phyloP scores from a whole-genome alignment of 495 filamentous ascomycete species.

The Trichodelitschia bisporula region DNA sequence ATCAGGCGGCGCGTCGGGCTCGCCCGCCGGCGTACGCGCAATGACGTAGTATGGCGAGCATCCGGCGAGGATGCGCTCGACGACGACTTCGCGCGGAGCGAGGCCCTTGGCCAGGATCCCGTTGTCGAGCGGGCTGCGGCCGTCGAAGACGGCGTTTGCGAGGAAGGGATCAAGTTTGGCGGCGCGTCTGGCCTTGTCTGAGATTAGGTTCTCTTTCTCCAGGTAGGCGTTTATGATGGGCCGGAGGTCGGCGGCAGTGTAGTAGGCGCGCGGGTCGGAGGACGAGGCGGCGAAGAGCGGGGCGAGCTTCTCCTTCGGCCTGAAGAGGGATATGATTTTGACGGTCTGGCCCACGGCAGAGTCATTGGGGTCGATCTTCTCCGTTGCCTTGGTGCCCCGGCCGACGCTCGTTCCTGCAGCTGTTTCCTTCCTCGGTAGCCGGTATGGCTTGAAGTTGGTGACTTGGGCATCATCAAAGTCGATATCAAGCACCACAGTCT shows the following conservation, averaged over 20 bases:
- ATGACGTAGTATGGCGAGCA: constrained; percentile 31
- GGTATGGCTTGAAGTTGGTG: constrained; percentile 35
- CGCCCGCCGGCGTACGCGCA: constrained; percentile 26
- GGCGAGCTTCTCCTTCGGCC: constrained; percentile 28
- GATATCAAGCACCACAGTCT: constrained; percentile 40
- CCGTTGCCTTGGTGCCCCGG: constrained; percentile 20
- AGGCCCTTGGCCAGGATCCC: constrained; percentile 31
- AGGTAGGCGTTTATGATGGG: constrained; percentile 26
- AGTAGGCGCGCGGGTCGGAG: constrained; percentile 23
- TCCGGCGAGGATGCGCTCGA: constrained; percentile 30
- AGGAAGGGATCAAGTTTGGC: constrained; percentile 38
- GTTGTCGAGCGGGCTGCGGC: constrained; percentile 23
- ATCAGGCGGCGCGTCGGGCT: constrained; percentile 17
- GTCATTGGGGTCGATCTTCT: constrained; percentile 18
- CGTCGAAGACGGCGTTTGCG: constrained; percentile 32
- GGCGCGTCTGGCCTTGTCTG: constrained; percentile 34
- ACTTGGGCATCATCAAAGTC: constrained; percentile 34
- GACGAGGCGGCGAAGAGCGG: constrained; percentile 28
- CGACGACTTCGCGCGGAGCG: constrained; percentile 35
- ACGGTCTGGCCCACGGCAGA: constrained; percentile 31
- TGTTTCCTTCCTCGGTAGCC: constrained; percentile 29
- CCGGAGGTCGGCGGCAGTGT: constrained; percentile 27
- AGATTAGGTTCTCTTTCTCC: constrained; percentile 22
- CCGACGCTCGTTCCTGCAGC: constrained; percentile 16
- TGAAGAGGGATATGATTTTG: constrained; percentile 26